Evolutionary conservation across 208 protist species (phyloP).

Genomic region (Crithidia expoeki): DNA sequence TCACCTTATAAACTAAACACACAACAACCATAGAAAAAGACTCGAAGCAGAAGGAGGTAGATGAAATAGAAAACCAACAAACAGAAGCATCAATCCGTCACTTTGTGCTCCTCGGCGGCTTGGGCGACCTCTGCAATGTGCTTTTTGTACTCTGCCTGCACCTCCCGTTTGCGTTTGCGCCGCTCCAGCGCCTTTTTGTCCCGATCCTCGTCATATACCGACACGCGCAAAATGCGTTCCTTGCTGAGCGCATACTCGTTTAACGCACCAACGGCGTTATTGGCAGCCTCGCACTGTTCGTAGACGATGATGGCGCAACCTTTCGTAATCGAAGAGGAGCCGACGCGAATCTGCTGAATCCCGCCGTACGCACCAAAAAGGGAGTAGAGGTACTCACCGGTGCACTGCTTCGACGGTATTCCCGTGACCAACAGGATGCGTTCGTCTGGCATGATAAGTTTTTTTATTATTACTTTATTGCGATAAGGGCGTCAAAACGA

Average conservation of each 20-base stretch:
- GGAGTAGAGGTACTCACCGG: slow-evolving; percentile 80
- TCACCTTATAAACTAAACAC: too few relatives aligned
- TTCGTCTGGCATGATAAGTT: slow-evolving; percentile 69
- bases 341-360: slow-evolving; percentile 81
- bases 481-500: too few relatives aligned
- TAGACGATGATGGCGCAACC: slow-evolving; percentile 89
- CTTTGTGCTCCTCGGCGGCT: slow-evolving; percentile 19
- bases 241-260: slow-evolving; percentile 78
- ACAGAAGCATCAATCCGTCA: background rate
- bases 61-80: background rate
- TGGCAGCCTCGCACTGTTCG: slow-evolving; percentile 82
- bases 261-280: slow-evolving; percentile 61
- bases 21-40: too few relatives aligned
- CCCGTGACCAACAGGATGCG: slow-evolving; percentile 85
- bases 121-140: slow-evolving; percentile 57
- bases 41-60: background rate
- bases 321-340: slow-evolving; percentile 66
- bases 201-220: slow-evolving; percentile 81
- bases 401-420: slow-evolving; percentile 74
- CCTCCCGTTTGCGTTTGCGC: slow-evolving; percentile 77
- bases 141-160: slow-evolving; percentile 79
- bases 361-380: slow-evolving; percentile 85
- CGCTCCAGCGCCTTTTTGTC: slow-evolving; percentile 81
- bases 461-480: background rate
- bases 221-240: slow-evolving; percentile 66